Evolutionary conservation across 208 protist species (phyloP).

Genomic region (Tritrichomonas musculus): DNA sequence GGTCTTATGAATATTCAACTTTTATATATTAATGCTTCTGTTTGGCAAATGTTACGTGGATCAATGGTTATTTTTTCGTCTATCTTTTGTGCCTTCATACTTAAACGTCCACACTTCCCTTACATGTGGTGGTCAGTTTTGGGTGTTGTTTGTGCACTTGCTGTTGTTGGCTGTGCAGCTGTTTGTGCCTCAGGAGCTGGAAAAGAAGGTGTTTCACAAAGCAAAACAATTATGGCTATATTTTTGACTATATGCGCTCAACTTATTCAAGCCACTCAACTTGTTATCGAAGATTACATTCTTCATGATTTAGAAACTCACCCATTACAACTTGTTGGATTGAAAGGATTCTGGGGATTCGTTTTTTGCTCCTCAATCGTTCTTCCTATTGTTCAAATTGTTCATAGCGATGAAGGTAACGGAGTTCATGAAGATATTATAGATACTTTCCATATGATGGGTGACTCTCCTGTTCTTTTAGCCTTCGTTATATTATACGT

Average conservation of each 20-base stretch:
- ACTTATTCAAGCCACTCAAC: background rate
- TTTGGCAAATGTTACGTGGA: slow-evolving; percentile 8
- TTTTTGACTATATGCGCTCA: background rate
- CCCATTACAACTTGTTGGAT: background rate
- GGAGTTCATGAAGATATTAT: slow-evolving; percentile 13
- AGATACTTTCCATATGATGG: background rate
- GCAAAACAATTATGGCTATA: background rate
- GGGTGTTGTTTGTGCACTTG: background rate
- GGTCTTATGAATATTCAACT: background rate
- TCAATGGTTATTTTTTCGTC: slow-evolving; percentile 29
- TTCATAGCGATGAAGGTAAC: background rate
- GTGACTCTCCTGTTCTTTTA: background rate
- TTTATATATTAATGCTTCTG: slow-evolving; percentile 14
- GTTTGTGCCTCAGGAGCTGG: background rate
- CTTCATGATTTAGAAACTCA: background rate
- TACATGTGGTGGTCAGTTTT: background rate
- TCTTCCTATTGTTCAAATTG: background rate
- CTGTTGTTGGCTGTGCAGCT: background rate
- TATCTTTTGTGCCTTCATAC: background rate
- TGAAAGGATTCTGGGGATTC: background rate
- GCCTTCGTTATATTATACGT: background rate
- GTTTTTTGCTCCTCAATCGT: background rate
- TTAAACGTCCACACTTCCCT: background rate
- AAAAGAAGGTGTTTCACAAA: background rate
- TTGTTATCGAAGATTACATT: slow-evolving; percentile 22